Evolutionary conservation across 805 yeast genomes (phyloP).

Genomic region (Candida verbasci): DNA sequence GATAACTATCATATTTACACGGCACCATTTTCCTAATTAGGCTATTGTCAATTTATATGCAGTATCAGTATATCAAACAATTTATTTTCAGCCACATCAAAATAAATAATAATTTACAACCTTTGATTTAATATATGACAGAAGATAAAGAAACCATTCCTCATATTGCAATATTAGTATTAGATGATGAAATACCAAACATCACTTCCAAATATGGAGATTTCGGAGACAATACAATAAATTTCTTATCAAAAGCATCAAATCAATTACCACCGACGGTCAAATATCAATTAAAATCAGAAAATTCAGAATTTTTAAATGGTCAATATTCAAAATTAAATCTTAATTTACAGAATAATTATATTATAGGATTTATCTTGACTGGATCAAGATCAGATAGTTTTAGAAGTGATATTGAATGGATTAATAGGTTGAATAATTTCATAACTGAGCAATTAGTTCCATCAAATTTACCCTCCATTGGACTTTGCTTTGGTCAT

Average conservation of each 20-base stretch:
- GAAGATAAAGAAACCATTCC: background rate
- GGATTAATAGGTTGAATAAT: constrained; percentile 39
- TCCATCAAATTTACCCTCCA: constrained; percentile 33
- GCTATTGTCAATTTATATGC: too few relatives aligned
- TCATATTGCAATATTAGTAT: constrained; percentile 38
- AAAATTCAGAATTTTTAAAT: background rate
- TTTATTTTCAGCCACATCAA: too few relatives aligned
- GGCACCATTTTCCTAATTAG: too few relatives aligned
- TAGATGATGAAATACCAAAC: constrained; percentile 33
- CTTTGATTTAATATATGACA: background rate
- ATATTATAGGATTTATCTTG: constrained; percentile 40
- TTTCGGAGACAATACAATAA: constrained; percentile 46
- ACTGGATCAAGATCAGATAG: constrained; percentile 53
- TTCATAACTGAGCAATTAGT: constrained; percentile 23
- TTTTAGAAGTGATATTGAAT: constrained; percentile 31
- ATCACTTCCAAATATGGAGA: constrained; percentile 40
- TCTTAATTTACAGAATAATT: constrained; percentile 19
- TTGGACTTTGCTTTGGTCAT: constrained; percentile 87
- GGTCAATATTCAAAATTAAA: constrained; percentile 15
- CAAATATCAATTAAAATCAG: constrained; percentile 15
- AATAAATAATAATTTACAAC: too few relatives aligned
- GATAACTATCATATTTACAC: too few relatives aligned
- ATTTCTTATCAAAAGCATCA: constrained; percentile 19
- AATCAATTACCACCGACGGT: constrained; percentile 1
- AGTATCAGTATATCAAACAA: too few relatives aligned